Evolutionary conservation across 106 monocot species (phyloP), one percentile per base, ranked within the genome.

Genomic region (Platanthera zijinensis): DNA sequence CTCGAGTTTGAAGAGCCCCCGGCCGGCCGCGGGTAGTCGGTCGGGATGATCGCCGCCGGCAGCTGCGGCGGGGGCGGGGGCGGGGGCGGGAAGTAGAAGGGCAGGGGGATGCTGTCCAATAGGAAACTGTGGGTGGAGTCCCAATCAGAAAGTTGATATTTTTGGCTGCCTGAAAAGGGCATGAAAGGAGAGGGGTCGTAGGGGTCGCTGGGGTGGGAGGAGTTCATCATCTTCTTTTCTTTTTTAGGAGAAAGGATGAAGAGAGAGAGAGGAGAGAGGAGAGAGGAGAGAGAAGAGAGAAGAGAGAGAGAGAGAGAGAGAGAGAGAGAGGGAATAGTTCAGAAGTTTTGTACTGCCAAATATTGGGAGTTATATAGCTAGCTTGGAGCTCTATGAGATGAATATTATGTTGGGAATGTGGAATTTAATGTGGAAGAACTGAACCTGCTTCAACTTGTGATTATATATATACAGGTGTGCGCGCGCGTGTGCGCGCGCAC

Each of bases 151-250:
- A 67, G 67, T 67, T 67, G 67, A 4, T 67, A 30, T 22, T 67
- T 25, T 67, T 67, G 25, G 67, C 12, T 67, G 30, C 32, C 39
- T 67, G 12, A 22, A 67, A 67, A 67, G 39, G 67, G 9, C 67
- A 30, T 67, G 67, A 67, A 67, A 67, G 67, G 11, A 8, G 39
- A 67, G 67, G 39, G 8, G 22, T 22, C 67, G 3, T 67, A 67
- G 67, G 25, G 5, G 11, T 67, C 67, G 67, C 12, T 67, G 39
- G 32, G 18, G 30, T 67, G 67, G 4, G 67, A 13, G 25, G 67
- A 39, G 67, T 39, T 67, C 67, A 67, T 67, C 67, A 32, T 67
- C 67, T 67, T 32, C 39, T 39, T 25, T 30, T 67, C 67, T 67
- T 30, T 67, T 39, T 25, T 10, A 10, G 67, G 18, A 22, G 30